Percentiles rank a stretch among this genome's conserved stretches.
phyloP scores from a whole-genome alignment of 176 grass and related monocot species.

The barley (Hordeum vulgare) region MorexV3_pseudomolecules_assembly NC_058524.1:136911100-136911599 shows the following conservation, averaged over 20 bases:
- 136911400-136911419: constrained; percentile 90
- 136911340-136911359: constrained; percentile 62
- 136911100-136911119: too few species aligned
- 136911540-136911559: not conserved
- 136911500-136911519: constrained; percentile 34
- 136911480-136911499: constrained; percentile 94
- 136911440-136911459: constrained; percentile 38
- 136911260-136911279: not conserved
- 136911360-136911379: constrained; percentile 63
- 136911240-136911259: too few species aligned
- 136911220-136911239: too few species aligned
- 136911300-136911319: not conserved
- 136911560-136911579: not conserved
- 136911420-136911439: constrained; percentile 29
- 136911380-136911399: constrained; percentile 82
- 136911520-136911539: not conserved
- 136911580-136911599: too few species aligned
- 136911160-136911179: too few species aligned
- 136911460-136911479: constrained; percentile 66
- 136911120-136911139: too few species aligned
- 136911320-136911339: constrained; percentile 17
- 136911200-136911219: too few species aligned
- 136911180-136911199: too few species aligned
- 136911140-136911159: too few species aligned
- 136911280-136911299: not conserved